phyloP scores from a whole-genome alignment of 768 basidiomycete genomes.

The Hysterangium stoloniferum region DNA sequence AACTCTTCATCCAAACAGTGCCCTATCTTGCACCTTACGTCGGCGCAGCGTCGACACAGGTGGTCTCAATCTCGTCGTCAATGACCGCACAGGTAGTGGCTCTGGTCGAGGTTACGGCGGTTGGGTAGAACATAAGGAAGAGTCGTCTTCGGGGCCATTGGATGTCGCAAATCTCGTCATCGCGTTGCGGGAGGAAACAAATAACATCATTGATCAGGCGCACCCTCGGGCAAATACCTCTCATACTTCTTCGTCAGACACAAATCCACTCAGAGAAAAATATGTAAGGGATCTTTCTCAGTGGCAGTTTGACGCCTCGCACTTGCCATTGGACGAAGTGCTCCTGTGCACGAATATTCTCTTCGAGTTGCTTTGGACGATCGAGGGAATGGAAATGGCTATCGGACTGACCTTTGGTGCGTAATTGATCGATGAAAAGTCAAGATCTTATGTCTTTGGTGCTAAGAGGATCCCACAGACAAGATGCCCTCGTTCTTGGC shows the following conservation, averaged over 20 bases:
- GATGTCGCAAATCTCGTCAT: constrained; percentile 7
- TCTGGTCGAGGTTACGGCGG: constrained; percentile 68
- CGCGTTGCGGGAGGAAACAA: constrained; percentile 6
- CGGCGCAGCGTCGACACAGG: constrained; percentile 84
- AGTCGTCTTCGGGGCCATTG: constrained; percentile 25
- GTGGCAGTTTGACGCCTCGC: constrained; percentile 91
- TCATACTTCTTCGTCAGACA: constrained; percentile 24
- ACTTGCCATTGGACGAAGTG: constrained; percentile 74
- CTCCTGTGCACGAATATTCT: constrained; percentile 74
- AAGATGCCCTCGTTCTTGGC: constrained; percentile 72
- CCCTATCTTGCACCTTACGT: constrained; percentile 12
- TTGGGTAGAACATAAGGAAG: constrained; percentile 40
- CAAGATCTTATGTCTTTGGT: constrained; percentile 11
- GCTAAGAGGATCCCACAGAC: constrained; percentile 42
- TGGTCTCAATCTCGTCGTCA: constrained; percentile 75
- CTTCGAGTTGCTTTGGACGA: constrained; percentile 78
- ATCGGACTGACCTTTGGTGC: constrained; percentile 22
- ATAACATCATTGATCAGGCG: constrained; percentile 17
- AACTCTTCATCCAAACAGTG: neutral
- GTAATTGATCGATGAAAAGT: too few species aligned
- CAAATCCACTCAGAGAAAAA: constrained; percentile 40
- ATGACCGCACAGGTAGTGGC: constrained; percentile 34
- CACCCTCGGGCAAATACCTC: constrained; percentile 20
- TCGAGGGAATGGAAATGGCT: constrained; percentile 47
- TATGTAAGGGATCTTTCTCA: constrained; percentile 46